Conservation (phyloP, 2,329 filamentous ascomycete species). For the Hymenoscyphus occultus region DNA sequence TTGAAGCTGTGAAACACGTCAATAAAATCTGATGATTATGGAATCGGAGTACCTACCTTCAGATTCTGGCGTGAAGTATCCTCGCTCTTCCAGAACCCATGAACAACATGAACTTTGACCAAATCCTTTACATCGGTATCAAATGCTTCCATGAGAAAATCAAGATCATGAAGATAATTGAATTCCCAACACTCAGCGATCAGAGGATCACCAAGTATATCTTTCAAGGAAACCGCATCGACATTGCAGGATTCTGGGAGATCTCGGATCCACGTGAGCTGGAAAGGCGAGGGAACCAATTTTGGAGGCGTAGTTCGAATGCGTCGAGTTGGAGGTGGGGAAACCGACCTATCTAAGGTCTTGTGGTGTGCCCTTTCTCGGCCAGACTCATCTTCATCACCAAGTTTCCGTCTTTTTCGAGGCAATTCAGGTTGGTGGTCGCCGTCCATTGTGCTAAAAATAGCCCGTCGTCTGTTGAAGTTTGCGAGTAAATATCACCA, state of each 20-base stretch:
- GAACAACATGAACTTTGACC: conserved; percentile 56
- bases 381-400: conserved; percentile 11
- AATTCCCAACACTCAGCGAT: conserved; percentile 55
- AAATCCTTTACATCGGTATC: conserved; percentile 52
- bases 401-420: conserved; percentile 30
- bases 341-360: conserved; percentile 7
- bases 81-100: conserved; percentile 68
- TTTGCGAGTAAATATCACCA: background rate
- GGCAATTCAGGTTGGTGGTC: conserved; percentile 10
- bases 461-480: background rate
- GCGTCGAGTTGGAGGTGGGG: conserved; percentile 3
- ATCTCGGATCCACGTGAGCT: conserved; percentile 56
- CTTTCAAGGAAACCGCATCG: conserved; percentile 52
- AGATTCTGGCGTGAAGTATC: conserved; percentile 45
- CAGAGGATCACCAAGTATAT: conserved; percentile 60
- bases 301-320: conserved; percentile 11
- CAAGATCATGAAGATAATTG: conserved; percentile 54
- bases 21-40: background rate
- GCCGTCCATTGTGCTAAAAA: conserved; percentile 21
- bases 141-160: conserved; percentile 56
- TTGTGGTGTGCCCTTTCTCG: conserved; percentile 4
- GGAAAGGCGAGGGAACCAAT: conserved; percentile 49
- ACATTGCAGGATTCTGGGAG: conserved; percentile 51
- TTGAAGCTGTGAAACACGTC: conserved; percentile 48
- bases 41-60: conserved; percentile 40